Base-by-base conservation (phyloP, 805 yeast genomes). In the Metschnikowia koreensis region DNA sequence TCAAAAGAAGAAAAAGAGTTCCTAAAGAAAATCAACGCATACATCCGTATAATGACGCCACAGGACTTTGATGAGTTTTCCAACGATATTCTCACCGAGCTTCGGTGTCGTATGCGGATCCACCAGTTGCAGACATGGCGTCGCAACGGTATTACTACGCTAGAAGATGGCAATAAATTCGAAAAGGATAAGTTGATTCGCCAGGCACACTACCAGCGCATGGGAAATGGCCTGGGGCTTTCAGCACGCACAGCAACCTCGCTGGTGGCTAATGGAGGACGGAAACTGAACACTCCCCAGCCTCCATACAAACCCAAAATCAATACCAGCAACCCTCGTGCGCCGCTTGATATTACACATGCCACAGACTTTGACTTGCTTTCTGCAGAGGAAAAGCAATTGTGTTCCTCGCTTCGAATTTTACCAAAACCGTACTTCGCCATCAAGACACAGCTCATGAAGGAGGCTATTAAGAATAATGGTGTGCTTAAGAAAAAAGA, bases 61-160 rank as follows among this genome's bases (percentile, higher is more conserved):
- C 76, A 80, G 33, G 99, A 94, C 72, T 94, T 86, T 67, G 86
- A 83, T 41, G 81, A 76, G 4, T 90, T 94, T 62, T 72, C 85
- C 4, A 82, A 79, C 33, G 96, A 88, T 64, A 78, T 91, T 55
- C 60, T 90, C 41, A 82, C 82, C 11, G 99, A 94, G 69, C 77
- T 89, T 47, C 84, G 83, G 59, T 83, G 89, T 58, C 78, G 97
- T 51, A 79, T 84, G 37, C 81, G 96, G 56, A 91, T 94, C 45
- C 87, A 86, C 47, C 97, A 91, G 68, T 73, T 96, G 31, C 99
- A 94, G 68, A 93, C 87, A 64, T 96, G 97, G 90, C 81, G 99
- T 56, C 80, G 84, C 45, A 86, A 89, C 66, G 99, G 99, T 6
- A 81, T 94, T 46, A 87, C 91, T 3, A 82, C 89, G 0, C 60